Evolutionary conservation across 1,284 basidiomycete genomes (phyloP).

Genomic region (Tremellales sp.): DNA sequence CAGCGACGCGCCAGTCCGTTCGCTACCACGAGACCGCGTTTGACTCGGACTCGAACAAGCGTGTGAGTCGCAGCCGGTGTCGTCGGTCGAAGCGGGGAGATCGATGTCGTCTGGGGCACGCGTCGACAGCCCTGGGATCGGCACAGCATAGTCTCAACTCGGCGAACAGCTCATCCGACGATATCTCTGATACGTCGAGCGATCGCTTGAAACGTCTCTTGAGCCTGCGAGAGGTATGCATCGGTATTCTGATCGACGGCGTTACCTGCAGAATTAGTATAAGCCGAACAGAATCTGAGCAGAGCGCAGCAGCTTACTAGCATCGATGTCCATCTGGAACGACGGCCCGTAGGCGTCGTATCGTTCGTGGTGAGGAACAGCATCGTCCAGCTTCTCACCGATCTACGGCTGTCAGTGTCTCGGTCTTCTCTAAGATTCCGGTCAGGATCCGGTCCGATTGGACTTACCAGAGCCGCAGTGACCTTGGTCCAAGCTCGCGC

Average conservation of each 20-base stretch:
- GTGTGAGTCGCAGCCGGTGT: too few species aligned
- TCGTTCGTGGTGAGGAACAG: slow-evolving; percentile 66
- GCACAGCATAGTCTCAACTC: too few species aligned
- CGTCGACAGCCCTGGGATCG: too few species aligned
- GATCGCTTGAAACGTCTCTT: slow-evolving; percentile 6
- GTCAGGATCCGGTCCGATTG: background rate
- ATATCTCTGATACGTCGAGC: slow-evolving; percentile 11
- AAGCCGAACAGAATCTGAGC: background rate
- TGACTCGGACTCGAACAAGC: too few species aligned
- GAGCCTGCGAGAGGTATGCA: slow-evolving; percentile 47
- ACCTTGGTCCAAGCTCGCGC: slow-evolving; percentile 79
- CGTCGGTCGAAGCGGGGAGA: too few species aligned
- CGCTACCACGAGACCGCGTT: too few species aligned
- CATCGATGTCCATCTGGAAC: slow-evolving; percentile 70
- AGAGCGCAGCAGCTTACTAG: slow-evolving; percentile 24
- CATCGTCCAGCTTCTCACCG: slow-evolving; percentile 53
- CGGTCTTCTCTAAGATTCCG: background rate
- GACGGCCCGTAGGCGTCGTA: slow-evolving; percentile 71
- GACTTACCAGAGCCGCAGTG: slow-evolving; percentile 67
- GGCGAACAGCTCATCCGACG: too few species aligned
- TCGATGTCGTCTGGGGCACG: too few species aligned
- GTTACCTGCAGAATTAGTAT: slow-evolving; percentile 52
- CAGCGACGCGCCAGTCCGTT: too few species aligned
- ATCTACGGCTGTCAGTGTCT: slow-evolving; percentile 51
- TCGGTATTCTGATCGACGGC: slow-evolving; percentile 67